Evolutionary conservation across 2,329 filamentous ascomycete species (phyloP).

Genomic region (Raffaelea arxii): DNA sequence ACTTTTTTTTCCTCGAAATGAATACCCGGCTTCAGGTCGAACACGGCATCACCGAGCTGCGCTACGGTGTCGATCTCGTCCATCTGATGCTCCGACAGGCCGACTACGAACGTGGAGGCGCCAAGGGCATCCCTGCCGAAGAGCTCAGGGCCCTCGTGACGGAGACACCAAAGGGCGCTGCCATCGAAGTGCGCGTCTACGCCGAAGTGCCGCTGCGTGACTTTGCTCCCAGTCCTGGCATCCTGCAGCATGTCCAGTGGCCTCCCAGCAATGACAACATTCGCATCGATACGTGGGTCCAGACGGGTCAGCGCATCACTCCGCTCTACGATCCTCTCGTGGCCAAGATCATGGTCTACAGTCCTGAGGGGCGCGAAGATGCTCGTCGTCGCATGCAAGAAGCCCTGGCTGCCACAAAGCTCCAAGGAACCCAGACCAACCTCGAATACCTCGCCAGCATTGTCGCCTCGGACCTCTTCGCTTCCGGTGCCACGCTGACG

Average conservation of each 20-base stretch:
- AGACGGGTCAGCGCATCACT: conserved; percentile 41
- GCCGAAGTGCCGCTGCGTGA: conserved; percentile 57
- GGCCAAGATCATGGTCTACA: conserved; percentile 86
- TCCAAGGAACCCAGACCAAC: conserved; percentile 18
- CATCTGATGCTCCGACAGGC: conserved; percentile 33
- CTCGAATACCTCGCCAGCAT: conserved; percentile 23
- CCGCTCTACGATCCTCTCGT: conserved; percentile 4
- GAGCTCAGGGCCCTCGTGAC: neutral
- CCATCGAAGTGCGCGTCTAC: conserved; percentile 64
- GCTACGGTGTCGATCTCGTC: conserved; percentile 65
- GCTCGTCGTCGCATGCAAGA: conserved; percentile 53
- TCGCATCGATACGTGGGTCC: conserved; percentile 62
- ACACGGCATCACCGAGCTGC: conserved; percentile 70
- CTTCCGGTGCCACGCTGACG: conserved; percentile 21
- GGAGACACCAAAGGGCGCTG: conserved; percentile 40
- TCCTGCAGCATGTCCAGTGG: conserved; percentile 51
- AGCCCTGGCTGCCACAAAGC: neutral
- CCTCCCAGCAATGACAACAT: conserved; percentile 37
- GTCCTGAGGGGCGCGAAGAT: conserved; percentile 68
- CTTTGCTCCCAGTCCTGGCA: conserved; percentile 60
- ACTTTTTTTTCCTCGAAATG: conserved; percentile 76
- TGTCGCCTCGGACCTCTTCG: conserved; percentile 18
- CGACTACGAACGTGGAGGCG: conserved; percentile 17
- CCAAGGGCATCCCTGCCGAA: conserved; percentile 8
- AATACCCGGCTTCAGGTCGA: conserved; percentile 85